Evolutionary conservation across 352 stramenopile genomes (phyloP), one percentile per base, ranked within the genome.

Genomic region (Phytophthora foliorum): DNA sequence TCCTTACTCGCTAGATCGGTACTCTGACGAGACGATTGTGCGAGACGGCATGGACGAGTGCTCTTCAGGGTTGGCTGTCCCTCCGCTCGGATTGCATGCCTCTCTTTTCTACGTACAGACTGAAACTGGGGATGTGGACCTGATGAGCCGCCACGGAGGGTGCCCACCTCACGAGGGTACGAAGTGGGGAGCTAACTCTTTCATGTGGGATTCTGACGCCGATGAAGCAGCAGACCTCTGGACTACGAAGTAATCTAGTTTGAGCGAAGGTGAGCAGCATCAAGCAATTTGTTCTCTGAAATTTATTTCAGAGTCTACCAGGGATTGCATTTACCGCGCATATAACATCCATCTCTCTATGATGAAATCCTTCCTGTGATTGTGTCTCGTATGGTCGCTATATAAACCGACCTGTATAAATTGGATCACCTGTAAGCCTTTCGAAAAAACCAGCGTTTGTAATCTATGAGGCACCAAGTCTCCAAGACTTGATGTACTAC

Each of bases 81-180:
- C 86, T 25, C 86, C 89, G 13, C 67, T 75, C 3, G 83, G 85
- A 2, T 78, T 94, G 17, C 82, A 93, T 54, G 89, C 87, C 11
- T 91, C 86, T 46, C 72, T 96, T 6, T 96, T 95, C 63, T 95
- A 96, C 73, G 78, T 85, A 38, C 87, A 96, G 74, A 94, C 87
- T 13, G 79, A 81, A 8, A 84, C 94, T 44, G 84, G 85, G 7
- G 81, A 91, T 21, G 67, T 89, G 3, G 89, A 96, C 70, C 27
- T 76, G 11, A 86, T 93, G 77, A 92, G 82, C 56, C 80, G 71
- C 48, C 89, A 96, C 63, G 89, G 89, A 38, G 87, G 89, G 4
- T 96, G 87, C 24, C 89, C 89, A 31, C 87, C 86, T n/a, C 82
- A 92, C 48, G 81, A 93, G 39, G 89, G 89, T 19, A 63, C 89